Evolutionary conservation across 202 grass and related monocot species (phyloP).

Genomic region (Carex arenaria): DNA sequence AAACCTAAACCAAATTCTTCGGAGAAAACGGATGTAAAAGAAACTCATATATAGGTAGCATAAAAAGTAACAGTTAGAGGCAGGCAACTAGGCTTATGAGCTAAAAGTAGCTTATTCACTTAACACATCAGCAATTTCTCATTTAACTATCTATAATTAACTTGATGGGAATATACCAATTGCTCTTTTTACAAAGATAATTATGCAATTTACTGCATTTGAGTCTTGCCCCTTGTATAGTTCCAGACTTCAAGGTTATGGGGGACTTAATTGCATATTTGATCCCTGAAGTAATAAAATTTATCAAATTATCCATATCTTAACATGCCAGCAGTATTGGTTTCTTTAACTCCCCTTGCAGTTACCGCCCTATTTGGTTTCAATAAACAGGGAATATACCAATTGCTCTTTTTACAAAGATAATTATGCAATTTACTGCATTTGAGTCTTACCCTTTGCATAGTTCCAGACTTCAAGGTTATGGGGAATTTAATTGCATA

Average conservation of each 20-base stretch:
- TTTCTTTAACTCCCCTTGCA: not conserved
- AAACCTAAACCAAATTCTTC: not conserved
- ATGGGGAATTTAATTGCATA: not conserved
- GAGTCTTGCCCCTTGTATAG: not conserved
- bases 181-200: not conserved
- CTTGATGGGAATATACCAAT: not conserved
- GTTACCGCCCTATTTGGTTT: not conserved
- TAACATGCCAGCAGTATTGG: not conserved
- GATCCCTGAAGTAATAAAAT: not conserved
- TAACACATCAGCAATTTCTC: not conserved
- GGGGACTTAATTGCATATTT: not conserved
- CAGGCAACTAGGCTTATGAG: not conserved
- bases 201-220: not conserved
- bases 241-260: not conserved
- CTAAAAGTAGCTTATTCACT: not conserved
- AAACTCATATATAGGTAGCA: not conserved
- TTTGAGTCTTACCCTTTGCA: not conserved
- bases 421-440: not conserved
- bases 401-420: not conserved
- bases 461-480: not conserved
- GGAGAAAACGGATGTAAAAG: not conserved
- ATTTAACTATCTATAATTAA: not conserved
- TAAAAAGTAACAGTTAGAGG: not conserved
- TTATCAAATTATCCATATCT: not conserved
- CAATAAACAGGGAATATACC: not conserved